phyloP scores from a whole-genome alignment of 75 land plant genomes.

The Larix kaempferi region DNA sequence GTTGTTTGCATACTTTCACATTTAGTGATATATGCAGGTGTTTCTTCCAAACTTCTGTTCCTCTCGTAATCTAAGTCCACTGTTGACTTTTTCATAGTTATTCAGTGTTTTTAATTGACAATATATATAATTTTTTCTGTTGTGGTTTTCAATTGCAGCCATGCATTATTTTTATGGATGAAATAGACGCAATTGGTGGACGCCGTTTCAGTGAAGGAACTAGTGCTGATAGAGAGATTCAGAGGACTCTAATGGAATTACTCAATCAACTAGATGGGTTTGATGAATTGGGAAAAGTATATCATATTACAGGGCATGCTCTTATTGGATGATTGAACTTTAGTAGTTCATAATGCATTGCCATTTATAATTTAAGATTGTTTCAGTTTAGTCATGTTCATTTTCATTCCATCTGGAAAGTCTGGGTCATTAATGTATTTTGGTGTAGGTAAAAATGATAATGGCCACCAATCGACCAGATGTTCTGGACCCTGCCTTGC shows the following conservation, averaged over 20 bases:
- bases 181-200: constrained; percentile 96
- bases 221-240: constrained; percentile 94
- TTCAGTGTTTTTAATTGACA: too few relatives aligned
- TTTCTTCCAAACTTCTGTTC: neutral
- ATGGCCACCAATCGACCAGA: constrained; percentile 92
- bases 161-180: constrained; percentile 97
- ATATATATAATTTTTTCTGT: neutral
- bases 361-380: neutral
- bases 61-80: neutral
- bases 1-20: neutral
- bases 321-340: neutral
- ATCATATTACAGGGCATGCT: neutral
- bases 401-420: neutral
- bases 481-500: constrained; percentile 88
- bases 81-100: neutral
- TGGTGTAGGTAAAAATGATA: constrained; percentile 80
- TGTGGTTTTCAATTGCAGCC: constrained; percentile 38
- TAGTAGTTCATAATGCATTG: neutral
- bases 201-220: constrained; percentile 95
- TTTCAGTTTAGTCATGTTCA: neutral
- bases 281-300: constrained; percentile 92
- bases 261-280: constrained; percentile 93
- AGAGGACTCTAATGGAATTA: constrained; percentile 88
- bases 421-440: neutral
- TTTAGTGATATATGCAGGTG: too few relatives aligned